Evolutionary conservation across 495 filamentous ascomycete species (phyloP).

Genomic region (Niebla homalea): DNA sequence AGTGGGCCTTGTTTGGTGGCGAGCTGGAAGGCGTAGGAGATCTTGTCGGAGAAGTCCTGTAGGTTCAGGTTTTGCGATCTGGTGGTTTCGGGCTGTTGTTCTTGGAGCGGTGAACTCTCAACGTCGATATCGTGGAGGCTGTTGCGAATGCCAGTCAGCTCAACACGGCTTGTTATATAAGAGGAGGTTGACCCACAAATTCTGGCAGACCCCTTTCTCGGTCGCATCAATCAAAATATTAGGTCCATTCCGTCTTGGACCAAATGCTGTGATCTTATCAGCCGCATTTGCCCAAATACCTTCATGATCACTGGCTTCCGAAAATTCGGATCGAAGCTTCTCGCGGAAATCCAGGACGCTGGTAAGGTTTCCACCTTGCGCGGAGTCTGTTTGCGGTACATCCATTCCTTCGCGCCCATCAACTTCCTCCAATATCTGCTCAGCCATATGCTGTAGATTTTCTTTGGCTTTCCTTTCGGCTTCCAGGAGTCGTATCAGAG

Average conservation of each 20-base stretch:
- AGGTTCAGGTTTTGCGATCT: slow-evolving; percentile 45
- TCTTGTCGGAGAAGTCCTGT: slow-evolving; percentile 73
- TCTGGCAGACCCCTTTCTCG: slow-evolving; percentile 53
- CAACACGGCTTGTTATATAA: not conserved
- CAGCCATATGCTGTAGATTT: slow-evolving; percentile 11
- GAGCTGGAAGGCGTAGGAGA: slow-evolving; percentile 86
- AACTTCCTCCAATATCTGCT: slow-evolving; percentile 24
- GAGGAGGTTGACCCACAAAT: slow-evolving; percentile 44
- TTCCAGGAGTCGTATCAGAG: slow-evolving; percentile 67
- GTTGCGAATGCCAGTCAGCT: not conserved
- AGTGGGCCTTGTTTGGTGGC: slow-evolving; percentile 80
- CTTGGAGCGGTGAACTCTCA: not conserved
- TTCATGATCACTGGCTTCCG: slow-evolving; percentile 47
- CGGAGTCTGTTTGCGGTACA: slow-evolving; percentile 26
- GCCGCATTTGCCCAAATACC: slow-evolving; percentile 67
- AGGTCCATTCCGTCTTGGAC: slow-evolving; percentile 69
- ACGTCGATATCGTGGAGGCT: slow-evolving; percentile 11
- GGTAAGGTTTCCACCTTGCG: slow-evolving; percentile 39
- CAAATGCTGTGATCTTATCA: slow-evolving; percentile 78
- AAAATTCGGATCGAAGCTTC: slow-evolving; percentile 52
- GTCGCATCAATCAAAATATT: slow-evolving; percentile 86
- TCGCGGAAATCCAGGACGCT: slow-evolving; percentile 62
- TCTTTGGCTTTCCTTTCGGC: slow-evolving; percentile 43
- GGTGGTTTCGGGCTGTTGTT: slow-evolving; percentile 1
- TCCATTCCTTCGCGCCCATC: slow-evolving; percentile 21